Conservation (phyloP, 352 stramenopile genomes). For the Detonula confervacea region DNA sequence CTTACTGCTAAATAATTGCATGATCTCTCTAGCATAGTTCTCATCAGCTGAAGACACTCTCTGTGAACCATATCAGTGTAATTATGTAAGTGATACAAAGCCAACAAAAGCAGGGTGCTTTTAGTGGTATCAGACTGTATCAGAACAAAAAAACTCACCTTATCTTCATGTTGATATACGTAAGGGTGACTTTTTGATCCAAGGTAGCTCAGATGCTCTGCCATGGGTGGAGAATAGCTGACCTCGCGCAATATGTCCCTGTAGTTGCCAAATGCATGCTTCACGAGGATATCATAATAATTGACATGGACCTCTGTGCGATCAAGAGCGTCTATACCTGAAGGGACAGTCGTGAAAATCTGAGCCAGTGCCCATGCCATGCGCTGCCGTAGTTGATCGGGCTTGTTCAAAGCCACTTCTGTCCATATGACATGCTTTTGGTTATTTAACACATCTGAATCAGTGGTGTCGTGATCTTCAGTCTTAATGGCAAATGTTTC, state of each 20-base stretch:
- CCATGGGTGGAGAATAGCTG: slow-evolving; percentile 68
- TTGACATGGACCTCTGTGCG: slow-evolving; percentile 52
- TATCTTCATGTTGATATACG: slow-evolving; percentile 51
- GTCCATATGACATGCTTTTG: slow-evolving; percentile 52
- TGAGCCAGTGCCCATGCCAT: slow-evolving; percentile 68
- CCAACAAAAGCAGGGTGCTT: too few relatives aligned
- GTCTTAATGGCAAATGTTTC: slow-evolving; percentile 44
- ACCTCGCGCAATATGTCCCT: slow-evolving; percentile 67
- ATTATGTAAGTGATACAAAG: too few relatives aligned
- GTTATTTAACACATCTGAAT: slow-evolving; percentile 24
- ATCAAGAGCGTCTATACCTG: slow-evolving; percentile 29
- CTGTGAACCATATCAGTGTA: neutral
- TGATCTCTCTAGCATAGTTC: slow-evolving; percentile 83
- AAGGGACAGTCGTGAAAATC: slow-evolving; percentile 54
- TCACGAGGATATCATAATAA: slow-evolving; percentile 83
- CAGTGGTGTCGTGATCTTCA: slow-evolving; percentile 15
- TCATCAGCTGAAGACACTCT: slow-evolving; percentile 60
- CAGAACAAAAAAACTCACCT: too few relatives aligned
- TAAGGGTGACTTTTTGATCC: slow-evolving; percentile 62
- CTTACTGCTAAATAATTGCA: slow-evolving; percentile 67
- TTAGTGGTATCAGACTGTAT: neutral
- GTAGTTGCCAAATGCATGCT: slow-evolving; percentile 82
- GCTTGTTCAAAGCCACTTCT: slow-evolving; percentile 30
- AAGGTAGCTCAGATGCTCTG: slow-evolving; percentile 66
- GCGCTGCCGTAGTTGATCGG: slow-evolving; percentile 5